A percentile compares a stretch with the other conserved stretches of the same genome.
Conservation (phyloP, 1,284 basidiomycete species). For the Schizophyllum commune region DNA sequence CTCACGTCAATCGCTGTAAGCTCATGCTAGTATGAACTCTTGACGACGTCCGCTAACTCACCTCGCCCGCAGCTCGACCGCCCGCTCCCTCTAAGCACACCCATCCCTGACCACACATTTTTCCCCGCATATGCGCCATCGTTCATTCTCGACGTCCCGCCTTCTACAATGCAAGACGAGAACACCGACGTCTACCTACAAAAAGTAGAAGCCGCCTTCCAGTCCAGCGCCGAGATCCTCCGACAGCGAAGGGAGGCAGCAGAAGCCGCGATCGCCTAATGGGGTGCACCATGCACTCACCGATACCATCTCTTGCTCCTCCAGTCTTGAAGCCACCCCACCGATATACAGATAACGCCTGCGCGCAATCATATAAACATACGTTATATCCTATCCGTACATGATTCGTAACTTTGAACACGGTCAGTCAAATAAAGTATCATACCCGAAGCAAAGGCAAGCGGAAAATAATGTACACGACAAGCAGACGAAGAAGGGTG, state of each 20-base stretch:
- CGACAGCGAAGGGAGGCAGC: not conserved
- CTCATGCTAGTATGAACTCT: constrained; percentile 9
- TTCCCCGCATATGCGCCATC: constrained; percentile 72
- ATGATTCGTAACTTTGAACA: not conserved
- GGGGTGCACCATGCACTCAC: too few relatives aligned
- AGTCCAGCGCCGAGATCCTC: not conserved
- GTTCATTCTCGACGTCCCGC: constrained; percentile 70
- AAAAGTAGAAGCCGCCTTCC: constrained; percentile 21
- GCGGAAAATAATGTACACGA: not conserved
- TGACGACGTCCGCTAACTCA: not conserved
- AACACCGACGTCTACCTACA: constrained; percentile 53
- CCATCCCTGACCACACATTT: constrained; percentile 64
- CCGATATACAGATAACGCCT: not conserved
- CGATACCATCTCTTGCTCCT: too few relatives aligned
- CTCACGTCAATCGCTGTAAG: constrained; percentile 70
- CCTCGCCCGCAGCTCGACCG: too few relatives aligned
- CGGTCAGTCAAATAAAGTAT: not conserved
- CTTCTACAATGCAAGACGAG: constrained; percentile 64
- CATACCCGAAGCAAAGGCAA: not conserved
- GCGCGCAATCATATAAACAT: not conserved
- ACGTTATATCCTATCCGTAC: not conserved
- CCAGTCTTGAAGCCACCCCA: too few relatives aligned
- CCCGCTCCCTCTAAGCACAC: constrained; percentile 46
- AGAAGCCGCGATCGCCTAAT: too few relatives aligned
- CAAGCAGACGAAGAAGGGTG: not conserved